Evolutionary conservation across 139 green algal genomes (phyloP).

Genomic region (Chlamydomonas schloesseri): DNA sequence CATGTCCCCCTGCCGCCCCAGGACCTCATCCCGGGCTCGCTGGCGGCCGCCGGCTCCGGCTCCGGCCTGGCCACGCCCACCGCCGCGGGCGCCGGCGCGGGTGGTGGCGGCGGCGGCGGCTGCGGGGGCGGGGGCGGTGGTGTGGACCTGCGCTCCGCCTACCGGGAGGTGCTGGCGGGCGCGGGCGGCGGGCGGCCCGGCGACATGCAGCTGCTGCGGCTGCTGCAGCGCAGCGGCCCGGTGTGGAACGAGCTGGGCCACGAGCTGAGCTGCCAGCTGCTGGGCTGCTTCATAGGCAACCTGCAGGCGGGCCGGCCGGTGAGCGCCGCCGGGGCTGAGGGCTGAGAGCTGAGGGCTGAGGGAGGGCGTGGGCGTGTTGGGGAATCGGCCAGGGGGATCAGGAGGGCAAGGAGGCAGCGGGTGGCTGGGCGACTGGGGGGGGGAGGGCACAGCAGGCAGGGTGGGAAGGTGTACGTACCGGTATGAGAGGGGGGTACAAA

Average conservation of each 20-base stretch:
- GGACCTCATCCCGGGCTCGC: no score
- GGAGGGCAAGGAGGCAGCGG: no score
- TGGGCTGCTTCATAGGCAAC: constrained; percentile 41
- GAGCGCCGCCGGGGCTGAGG: not conserved
- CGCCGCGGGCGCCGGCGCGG: no score
- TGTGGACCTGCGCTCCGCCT: constrained; percentile 43
- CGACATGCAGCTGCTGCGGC: constrained; percentile 51
- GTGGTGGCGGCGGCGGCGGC: not conserved
- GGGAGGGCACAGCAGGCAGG: no score
- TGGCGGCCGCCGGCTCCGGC: not conserved
- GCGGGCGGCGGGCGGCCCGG: constrained; percentile 3
- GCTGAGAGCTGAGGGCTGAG: not conserved
- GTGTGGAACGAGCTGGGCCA: constrained; percentile 47
- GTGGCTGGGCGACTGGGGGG: no score
- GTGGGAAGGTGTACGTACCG: no score
- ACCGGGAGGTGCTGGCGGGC: constrained; percentile 45
- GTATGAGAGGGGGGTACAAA: no score
- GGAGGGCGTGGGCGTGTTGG: no score
- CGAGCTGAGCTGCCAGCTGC: constrained; percentile 39
- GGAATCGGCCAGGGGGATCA: no score
- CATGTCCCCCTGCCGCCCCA: no score
- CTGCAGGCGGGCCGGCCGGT: constrained; percentile 33
- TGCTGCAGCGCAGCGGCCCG: constrained; percentile 46
- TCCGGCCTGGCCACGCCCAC: no score
- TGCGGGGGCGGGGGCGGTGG: not conserved